Conservation (phyloP, 2,329 filamentous ascomycete genomes). For the Moelleriella libera region DNA sequence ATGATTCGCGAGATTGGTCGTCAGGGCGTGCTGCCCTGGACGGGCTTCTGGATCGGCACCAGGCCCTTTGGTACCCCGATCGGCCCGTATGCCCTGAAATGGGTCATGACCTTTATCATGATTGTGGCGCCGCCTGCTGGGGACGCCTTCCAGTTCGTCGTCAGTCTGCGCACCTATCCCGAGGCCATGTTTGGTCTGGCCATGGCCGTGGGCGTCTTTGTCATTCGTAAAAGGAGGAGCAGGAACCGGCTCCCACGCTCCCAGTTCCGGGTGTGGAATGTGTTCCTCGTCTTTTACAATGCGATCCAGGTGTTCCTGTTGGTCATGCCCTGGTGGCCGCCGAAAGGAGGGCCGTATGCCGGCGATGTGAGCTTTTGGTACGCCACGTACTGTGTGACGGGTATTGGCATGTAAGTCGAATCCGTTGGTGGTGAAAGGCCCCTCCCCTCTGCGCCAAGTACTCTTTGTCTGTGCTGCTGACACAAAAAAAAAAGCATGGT, state of each 20-base stretch:
- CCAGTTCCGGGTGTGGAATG: slow-evolving; percentile 45
- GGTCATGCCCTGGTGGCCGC: slow-evolving; percentile 60
- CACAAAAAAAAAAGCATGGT: slow-evolving; percentile 23
- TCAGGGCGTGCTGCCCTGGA: slow-evolving; percentile 47
- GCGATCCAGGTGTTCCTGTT: slow-evolving; percentile 46
- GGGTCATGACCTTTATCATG: slow-evolving; percentile 42
- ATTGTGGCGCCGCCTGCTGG: slow-evolving; percentile 46
- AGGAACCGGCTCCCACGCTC: slow-evolving; percentile 30
- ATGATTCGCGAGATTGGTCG: slow-evolving; percentile 46
- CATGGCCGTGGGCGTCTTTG: slow-evolving; percentile 40
- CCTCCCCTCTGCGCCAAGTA: neutral
- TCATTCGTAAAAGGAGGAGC: slow-evolving; percentile 40
- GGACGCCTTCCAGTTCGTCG: slow-evolving; percentile 52
- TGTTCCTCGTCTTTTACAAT: slow-evolving; percentile 43
- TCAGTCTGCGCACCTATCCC: slow-evolving; percentile 46
- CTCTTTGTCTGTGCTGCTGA: neutral
- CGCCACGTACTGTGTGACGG: slow-evolving; percentile 51
- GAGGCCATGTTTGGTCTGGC: slow-evolving; percentile 40
- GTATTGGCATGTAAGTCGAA: slow-evolving; percentile 45
- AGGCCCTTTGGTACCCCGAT: slow-evolving; percentile 49
- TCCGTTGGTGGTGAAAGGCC: neutral
- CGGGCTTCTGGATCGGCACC: slow-evolving; percentile 47
- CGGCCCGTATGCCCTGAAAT: slow-evolving; percentile 44
- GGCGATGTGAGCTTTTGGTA: slow-evolving; percentile 65
- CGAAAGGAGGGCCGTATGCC: slow-evolving; percentile 38